Evolutionary conservation across 768 basidiomycete species (phyloP).

Genomic region (Rhizopogon rudus): DNA sequence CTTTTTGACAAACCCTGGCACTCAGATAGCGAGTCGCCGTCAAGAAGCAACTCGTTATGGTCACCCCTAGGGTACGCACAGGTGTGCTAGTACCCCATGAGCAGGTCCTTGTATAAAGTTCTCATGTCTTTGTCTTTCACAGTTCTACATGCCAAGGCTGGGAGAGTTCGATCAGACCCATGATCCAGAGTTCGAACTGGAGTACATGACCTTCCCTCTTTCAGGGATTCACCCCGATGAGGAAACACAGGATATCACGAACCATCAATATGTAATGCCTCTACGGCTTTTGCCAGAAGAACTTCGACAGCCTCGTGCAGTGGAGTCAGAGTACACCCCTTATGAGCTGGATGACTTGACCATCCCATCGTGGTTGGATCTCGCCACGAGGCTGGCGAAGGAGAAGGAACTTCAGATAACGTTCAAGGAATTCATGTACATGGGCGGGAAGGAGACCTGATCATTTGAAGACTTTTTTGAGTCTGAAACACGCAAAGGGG

Average conservation of each 20-base stretch:
- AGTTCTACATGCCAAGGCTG: conserved; percentile 67
- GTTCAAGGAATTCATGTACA: conserved; percentile 75
- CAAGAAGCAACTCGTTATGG: conserved; percentile 62
- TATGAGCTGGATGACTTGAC: conserved; percentile 76
- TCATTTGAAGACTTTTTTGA: too few relatives aligned
- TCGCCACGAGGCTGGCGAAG: conserved; percentile 59
- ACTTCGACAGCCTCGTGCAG: conserved; percentile 36
- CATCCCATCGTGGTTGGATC: conserved; percentile 62
- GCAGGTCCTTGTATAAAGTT: background rate
- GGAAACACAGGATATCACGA: conserved; percentile 13
- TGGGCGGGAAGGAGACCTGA: conserved; percentile 35
- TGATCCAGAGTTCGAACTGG: conserved; percentile 63
- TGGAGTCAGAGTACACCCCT: conserved; percentile 53
- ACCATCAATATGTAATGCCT: conserved; percentile 48
- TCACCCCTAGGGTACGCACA: conserved; percentile 81
- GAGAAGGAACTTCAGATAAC: conserved; percentile 49
- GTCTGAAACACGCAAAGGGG: too few relatives aligned
- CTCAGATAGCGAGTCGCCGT: conserved; percentile 62
- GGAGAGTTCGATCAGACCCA: conserved; percentile 40
- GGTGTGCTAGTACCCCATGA: conserved; percentile 37
- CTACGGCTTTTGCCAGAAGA: conserved; percentile 46
- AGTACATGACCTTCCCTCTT: conserved; percentile 65
- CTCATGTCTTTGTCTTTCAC: conserved; percentile 7
- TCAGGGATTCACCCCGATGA: conserved; percentile 33
- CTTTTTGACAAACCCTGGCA: conserved; percentile 56